Conservation (phyloP, 306 rosid genomes). For the barrel medic (Medicago truncatula) region MtrunA17r5.0-ANR NC_053042.1:31909501-31910000, state of each 20-base stretch:
- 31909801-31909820: slow-evolving; percentile 57
- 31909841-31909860: slow-evolving; percentile 47
- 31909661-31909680: slow-evolving; percentile 6
- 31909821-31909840: slow-evolving; percentile 52
- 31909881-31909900: no score
- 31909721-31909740: background rate
- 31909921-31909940: no score
- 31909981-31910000: no score
- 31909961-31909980: no score
- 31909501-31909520: slow-evolving; percentile 15
- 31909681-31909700: slow-evolving; percentile 2
- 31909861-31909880: no score
- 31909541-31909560: slow-evolving; percentile 57
- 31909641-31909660: slow-evolving; percentile 62
- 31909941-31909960: no score
- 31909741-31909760: background rate
- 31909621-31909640: slow-evolving; percentile 68
- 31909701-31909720: slow-evolving; percentile 7
- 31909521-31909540: slow-evolving; percentile 75
- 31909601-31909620: slow-evolving; percentile 57
- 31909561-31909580: slow-evolving; percentile 29
- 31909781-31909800: slow-evolving; percentile 45
- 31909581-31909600: slow-evolving; percentile 42
- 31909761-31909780: background rate
- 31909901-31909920: no score